A percentile compares a stretch with the other conserved stretches of the same genome.
These are phyloP conservation scores for Phytophthora quininea DNA, from an alignment of 352 stramenopile genomes.

Conservation along the genomic window DNA sequence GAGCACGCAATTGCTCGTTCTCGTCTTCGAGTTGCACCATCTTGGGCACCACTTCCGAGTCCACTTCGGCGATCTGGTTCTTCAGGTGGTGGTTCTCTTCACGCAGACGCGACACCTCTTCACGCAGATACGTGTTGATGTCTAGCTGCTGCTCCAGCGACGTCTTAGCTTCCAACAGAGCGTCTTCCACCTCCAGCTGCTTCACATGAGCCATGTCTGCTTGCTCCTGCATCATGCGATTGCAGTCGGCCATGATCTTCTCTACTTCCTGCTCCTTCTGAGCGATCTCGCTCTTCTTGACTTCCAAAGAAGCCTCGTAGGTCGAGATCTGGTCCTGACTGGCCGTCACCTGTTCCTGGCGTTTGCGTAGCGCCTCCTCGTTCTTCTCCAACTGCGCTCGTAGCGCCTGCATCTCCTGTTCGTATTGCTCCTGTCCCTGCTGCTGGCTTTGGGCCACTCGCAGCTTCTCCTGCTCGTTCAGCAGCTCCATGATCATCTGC, in stretches of 20 bases:
- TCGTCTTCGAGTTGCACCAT: constrained; percentile 85
- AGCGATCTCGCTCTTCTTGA: constrained; percentile 67
- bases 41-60: constrained; percentile 84
- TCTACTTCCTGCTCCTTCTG: constrained; percentile 84
- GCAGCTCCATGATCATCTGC: constrained; percentile 81
- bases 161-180: constrained; percentile 82
- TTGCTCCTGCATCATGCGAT: constrained; percentile 87
- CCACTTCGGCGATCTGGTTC: constrained; percentile 88
- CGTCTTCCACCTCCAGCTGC: constrained; percentile 86
- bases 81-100: constrained; percentile 87
- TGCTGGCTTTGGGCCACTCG: constrained; percentile 56
- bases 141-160: constrained; percentile 86
- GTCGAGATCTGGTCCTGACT: constrained; percentile 70
- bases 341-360: constrained; percentile 70
- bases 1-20: constrained; percentile 71
- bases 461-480: constrained; percentile 86
- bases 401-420: constrained; percentile 78
- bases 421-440: constrained; percentile 52
- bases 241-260: constrained; percentile 83
- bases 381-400: constrained; percentile 74
- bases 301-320: constrained; percentile 73
- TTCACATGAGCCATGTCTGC: constrained; percentile 77
- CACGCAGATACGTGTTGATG: constrained; percentile 84
- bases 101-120: constrained; percentile 79
- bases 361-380: constrained; percentile 64